These are phyloP conservation scores for Mrakia frigida DNA, from an alignment of 768 basidiomycete genomes.

Conservation along the genomic window DNA sequence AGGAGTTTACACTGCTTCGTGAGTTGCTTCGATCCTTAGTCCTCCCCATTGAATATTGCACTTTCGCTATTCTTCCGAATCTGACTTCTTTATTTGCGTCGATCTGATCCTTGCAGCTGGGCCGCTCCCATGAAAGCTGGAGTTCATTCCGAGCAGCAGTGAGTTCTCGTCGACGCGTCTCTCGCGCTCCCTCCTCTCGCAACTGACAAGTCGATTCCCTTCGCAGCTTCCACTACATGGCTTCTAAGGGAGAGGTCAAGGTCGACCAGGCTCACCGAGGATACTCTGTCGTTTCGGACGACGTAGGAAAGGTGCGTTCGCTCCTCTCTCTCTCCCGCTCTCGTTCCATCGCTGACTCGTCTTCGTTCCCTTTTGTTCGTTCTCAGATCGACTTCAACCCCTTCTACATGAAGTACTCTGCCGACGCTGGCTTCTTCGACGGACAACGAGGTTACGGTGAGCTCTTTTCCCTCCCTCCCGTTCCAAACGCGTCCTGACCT, in stretches of 20 bases:
- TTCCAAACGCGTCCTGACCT: background rate
- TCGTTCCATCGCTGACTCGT: background rate
- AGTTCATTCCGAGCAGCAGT: conserved; percentile 79
- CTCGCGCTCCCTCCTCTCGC: background rate
- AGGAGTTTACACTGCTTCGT: conserved; percentile 81
- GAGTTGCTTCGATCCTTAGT: conserved; percentile 5
- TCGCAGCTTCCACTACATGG: conserved; percentile 50
- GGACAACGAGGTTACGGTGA: conserved; percentile 67
- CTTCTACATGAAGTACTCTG: conserved; percentile 76
- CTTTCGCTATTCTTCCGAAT: no score
- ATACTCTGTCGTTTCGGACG: conserved; percentile 82
- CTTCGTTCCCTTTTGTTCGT: background rate
- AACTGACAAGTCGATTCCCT: background rate
- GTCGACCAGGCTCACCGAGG: conserved; percentile 93
- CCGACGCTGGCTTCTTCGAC: conserved; percentile 82
- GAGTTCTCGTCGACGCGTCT: background rate
- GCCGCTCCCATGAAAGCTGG: conserved; percentile 81
- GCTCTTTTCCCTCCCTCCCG: background rate
- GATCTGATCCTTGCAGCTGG: conserved; percentile 55
- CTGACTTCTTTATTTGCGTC: no score
- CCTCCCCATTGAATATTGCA: no score
- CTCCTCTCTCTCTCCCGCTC: background rate
- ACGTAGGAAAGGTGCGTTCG: conserved; percentile 67
- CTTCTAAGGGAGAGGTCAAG: conserved; percentile 75
- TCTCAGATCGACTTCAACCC: conserved; percentile 19